Evolutionary conservation across 352 stramenopile genomes (phyloP).

Genomic region (Globisporangium perplexum): DNA sequence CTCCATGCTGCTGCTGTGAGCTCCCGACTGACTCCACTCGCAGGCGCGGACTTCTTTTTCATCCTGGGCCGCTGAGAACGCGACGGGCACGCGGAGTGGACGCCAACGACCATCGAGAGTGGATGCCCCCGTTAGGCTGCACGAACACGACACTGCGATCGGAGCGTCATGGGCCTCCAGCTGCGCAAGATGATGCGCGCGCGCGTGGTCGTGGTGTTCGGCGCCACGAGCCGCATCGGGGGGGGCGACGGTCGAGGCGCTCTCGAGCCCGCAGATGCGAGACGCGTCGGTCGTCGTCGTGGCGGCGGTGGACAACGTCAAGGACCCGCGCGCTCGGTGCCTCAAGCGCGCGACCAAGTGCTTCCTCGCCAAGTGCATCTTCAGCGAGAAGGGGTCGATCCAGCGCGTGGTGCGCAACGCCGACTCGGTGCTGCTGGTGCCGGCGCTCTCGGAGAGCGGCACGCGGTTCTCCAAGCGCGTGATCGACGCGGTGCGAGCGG

Average conservation of each 20-base stretch:
- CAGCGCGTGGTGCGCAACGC: slow-evolving; percentile 60
- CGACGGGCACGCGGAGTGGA: no score
- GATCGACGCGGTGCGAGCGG: slow-evolving; percentile 40
- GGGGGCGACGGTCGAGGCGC: slow-evolving; percentile 43
- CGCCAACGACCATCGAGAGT: no score
- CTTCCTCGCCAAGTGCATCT: slow-evolving; percentile 57
- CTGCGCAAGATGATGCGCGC: slow-evolving; percentile 54
- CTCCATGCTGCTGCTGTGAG: no score
- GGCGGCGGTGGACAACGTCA: slow-evolving; percentile 46
- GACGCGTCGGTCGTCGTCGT: slow-evolving; percentile 45
- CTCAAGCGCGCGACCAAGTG: slow-evolving; percentile 53
- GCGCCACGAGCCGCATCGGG: slow-evolving; percentile 61
- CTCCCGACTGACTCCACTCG: no score
- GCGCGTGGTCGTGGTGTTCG: slow-evolving; percentile 71
- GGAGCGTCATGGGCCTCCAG: slow-evolving; percentile 37
- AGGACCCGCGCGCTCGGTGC: slow-evolving; percentile 37
- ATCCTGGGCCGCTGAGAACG: no score
- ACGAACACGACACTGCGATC: no score
- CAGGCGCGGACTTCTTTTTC: no score
- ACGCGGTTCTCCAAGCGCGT: slow-evolving; percentile 64
- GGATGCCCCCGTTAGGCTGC: no score
- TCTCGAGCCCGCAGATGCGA: slow-evolving; percentile 32
- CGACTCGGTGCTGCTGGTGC: slow-evolving; percentile 60
- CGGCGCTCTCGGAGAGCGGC: slow-evolving; percentile 47
- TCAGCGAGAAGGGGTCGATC: slow-evolving; percentile 34